Base-by-base conservation (phyloP, 2,329 filamentous ascomycete species). In the Fusarium sp. region DNA sequence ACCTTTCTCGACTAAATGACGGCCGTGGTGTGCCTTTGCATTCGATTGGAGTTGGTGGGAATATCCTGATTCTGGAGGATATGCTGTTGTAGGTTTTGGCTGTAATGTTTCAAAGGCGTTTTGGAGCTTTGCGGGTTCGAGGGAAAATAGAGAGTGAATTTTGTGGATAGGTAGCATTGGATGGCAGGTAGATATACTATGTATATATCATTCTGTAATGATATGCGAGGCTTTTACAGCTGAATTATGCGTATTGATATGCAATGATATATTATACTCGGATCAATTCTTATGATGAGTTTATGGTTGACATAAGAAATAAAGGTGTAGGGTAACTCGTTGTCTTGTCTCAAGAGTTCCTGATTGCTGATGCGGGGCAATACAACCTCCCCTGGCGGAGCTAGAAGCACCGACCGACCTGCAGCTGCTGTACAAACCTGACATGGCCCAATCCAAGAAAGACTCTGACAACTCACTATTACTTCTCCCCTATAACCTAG, bases 1-100 rank as follows among this genome's bases (percentile, higher is more conserved):
- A 97, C 93, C 2, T 98, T 97, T 78, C 83, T 97, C 72, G 93
- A 97, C 62, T 92, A 72, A 35, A 63, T 28, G 6, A 19, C 7
- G 39, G 35, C 35, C 15, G 42, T 10, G 40, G 25, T 13, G 24
- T 24, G 32, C 22, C 50, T 63, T 40, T 42, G 49, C 58, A 53
- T 58, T n/a, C 19, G 41, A 43, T 39, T 42, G 50, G 55, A 48
- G 53, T 47, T 62, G 19, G 48, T 43, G 39, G 44, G 51, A 47
- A 43, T 41, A 53, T 50, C 49, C 36, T 53, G 22, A 15, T 55
- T 39, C 11, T 28, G 19, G 28, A 15, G 10, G 25, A 26, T 11
- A n/a, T 5, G 26, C 31, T 35, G 7, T 34, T 46, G 9, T 11
- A 13, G 15, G 19, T 46, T 26, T 48, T 34, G 50, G 15, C 19